Percentiles rank a stretch among this genome's conserved stretches.
Conservation (phyloP, 2,329 filamentous ascomycete species). For the Calonectria crousiana region DNA sequence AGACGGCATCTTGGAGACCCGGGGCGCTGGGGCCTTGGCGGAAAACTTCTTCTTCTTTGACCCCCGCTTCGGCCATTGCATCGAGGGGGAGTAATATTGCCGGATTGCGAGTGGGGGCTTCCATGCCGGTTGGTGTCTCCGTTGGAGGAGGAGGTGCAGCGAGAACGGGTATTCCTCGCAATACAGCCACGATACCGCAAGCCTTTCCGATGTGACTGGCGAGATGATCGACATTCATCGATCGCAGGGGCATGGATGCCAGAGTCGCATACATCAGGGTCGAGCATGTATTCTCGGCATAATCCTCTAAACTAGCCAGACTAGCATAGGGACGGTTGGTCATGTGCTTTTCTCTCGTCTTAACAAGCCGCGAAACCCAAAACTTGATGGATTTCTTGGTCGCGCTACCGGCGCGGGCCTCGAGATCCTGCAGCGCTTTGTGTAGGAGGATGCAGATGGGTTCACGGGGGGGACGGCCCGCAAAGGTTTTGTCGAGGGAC, state of each 20-base stretch:
- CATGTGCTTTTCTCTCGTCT: constrained; percentile 84
- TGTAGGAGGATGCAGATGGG: constrained; percentile 89
- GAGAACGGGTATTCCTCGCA: constrained; percentile 90
- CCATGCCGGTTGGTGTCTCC: constrained; percentile 55
- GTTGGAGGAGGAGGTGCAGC: constrained; percentile 74
- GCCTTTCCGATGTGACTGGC: constrained; percentile 97
- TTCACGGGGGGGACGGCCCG: constrained; percentile 85
- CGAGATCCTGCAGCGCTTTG: constrained; percentile 75
- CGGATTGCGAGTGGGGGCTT: constrained; percentile 57
- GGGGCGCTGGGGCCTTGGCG: constrained; percentile 81
- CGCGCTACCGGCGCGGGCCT: constrained; percentile 55
- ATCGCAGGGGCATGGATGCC: constrained; percentile 81
- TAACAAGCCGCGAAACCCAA: constrained; percentile 83
- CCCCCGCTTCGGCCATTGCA: constrained; percentile 83
- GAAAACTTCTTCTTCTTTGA: constrained; percentile 92
- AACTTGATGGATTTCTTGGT: constrained; percentile 70
- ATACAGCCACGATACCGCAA: constrained; percentile 84
- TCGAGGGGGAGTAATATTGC: constrained; percentile 86
- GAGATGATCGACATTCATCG: constrained; percentile 89
- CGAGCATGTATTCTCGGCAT: constrained; percentile 95
- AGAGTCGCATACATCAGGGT: constrained; percentile 91
- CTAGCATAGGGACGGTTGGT: constrained; percentile 84
- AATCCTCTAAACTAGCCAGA: constrained; percentile 82
- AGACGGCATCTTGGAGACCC: constrained; percentile 89
- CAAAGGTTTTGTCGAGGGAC: constrained; percentile 81